These are phyloP conservation scores for Entonaema liquescens DNA, from an alignment of 495 filamentous ascomycete genomes.

Conservation along the genomic window DNA sequence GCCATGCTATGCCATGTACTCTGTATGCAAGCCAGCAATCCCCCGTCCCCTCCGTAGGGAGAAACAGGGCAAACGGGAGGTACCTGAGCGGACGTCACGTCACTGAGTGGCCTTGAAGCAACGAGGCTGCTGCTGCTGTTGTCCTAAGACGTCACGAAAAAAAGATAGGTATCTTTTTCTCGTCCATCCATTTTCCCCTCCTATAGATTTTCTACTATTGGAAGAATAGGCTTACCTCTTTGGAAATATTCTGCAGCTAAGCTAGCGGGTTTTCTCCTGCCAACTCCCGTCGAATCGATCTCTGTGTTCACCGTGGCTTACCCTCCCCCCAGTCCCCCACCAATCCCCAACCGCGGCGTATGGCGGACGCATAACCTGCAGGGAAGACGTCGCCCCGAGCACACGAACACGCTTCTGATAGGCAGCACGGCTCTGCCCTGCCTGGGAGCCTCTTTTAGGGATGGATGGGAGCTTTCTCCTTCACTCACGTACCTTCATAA, in stretches of 20 bases:
- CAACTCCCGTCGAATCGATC: conserved; percentile 40
- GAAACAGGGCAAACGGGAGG: conserved; percentile 34
- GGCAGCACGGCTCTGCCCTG: conserved; percentile 31
- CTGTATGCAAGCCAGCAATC: conserved; percentile 1
- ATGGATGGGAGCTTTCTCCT: not conserved
- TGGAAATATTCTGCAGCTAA: conserved; percentile 29
- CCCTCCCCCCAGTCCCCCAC: conserved; percentile 20
- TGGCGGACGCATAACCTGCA: conserved; percentile 37
- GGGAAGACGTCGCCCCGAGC: conserved; percentile 38
- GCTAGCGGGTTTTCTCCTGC: conserved; percentile 15
- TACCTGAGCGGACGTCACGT: conserved; percentile 4
- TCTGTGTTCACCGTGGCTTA: conserved; percentile 38
- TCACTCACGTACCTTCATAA: conserved; percentile 6
- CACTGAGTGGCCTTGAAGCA: conserved; percentile 25
- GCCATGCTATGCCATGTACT: not conserved
- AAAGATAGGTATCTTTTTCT: not conserved
- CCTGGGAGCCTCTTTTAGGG: conserved; percentile 30
- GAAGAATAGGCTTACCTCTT: conserved; percentile 28
- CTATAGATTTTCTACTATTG: not conserved
- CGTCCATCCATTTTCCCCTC: not conserved
- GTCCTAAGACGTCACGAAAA: conserved; percentile 4
- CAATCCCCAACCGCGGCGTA: conserved; percentile 35
- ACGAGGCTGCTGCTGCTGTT: conserved; percentile 34
- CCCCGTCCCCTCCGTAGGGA: conserved; percentile 12
- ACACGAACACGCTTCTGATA: conserved; percentile 38